Conservation (phyloP, 2,329 filamentous ascomycete species). For the Zasmidium cellare region DNA sequence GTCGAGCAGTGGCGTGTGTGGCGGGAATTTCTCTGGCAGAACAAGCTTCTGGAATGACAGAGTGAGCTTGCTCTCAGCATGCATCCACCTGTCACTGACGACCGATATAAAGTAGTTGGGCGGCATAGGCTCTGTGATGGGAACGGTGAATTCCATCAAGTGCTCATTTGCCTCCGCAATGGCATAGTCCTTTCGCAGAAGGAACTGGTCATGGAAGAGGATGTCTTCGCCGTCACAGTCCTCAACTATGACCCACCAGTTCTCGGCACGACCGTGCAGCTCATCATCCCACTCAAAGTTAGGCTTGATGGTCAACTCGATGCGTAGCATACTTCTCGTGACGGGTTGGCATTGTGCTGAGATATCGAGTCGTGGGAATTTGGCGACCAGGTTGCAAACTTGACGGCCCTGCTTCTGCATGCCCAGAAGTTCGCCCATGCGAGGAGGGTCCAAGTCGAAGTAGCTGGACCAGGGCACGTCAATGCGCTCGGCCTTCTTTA, state of each 20-base stretch:
- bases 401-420: conserved; percentile 83
- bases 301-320: conserved; percentile 87
- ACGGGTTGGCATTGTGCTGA: conserved; percentile 93
- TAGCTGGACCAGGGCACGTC: conserved; percentile 92
- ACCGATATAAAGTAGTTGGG: conserved; percentile 98
- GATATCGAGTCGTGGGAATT: conserved; percentile 90
- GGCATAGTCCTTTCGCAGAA: conserved; percentile 87
- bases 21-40: conserved; percentile 90
- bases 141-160: conserved; percentile 91
- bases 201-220: conserved; percentile 89
- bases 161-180: conserved; percentile 86
- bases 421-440: conserved; percentile 91
- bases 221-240: conserved; percentile 97
- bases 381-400: conserved; percentile 83
- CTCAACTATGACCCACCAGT: conserved; percentile 96
- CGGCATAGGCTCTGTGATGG: conserved; percentile 95
- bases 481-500: conserved; percentile 91
- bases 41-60: conserved; percentile 95
- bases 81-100: conserved; percentile 96
- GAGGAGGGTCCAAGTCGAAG: conserved; percentile 92
- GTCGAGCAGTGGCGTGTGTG: conserved; percentile 88
- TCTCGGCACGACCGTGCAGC: conserved; percentile 83
- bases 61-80: conserved; percentile 88
- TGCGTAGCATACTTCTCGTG: conserved; percentile 86
- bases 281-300: conserved; percentile 95